Evolutionary conservation across 169 alveolate genomes (phyloP).

Genomic region (Cryptosporidium ryanae): DNA sequence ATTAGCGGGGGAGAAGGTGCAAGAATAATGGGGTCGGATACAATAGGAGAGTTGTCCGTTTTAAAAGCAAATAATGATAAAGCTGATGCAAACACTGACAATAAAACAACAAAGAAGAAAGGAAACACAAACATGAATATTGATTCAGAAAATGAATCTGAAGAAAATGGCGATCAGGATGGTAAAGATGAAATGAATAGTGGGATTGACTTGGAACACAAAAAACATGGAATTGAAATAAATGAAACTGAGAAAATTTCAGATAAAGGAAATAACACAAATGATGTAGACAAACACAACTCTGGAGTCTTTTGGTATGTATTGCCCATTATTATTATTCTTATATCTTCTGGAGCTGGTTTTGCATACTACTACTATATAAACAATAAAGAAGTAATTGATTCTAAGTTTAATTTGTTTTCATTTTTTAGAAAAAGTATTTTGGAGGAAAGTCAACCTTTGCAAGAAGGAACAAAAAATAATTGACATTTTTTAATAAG

Average conservation of each 20-base stretch:
- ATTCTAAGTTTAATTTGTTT: conserved; percentile 25
- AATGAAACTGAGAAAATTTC: neutral
- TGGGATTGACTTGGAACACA: neutral
- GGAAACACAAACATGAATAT: neutral
- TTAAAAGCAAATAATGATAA: conserved; percentile 8
- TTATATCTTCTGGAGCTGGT: conserved; percentile 30
- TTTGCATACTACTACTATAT: conserved; percentile 52
- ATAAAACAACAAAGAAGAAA: neutral
- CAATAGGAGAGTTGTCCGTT: conserved; percentile 56
- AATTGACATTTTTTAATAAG: no score
- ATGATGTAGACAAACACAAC: neutral
- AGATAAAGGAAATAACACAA: neutral
- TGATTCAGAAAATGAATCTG: neutral
- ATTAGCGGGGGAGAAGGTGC: conserved; percentile 69
- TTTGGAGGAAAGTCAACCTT: neutral
- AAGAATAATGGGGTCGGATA: conserved; percentile 73
- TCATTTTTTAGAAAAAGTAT: conserved; percentile 2
- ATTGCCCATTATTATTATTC: conserved; percentile 36
- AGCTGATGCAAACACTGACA: neutral
- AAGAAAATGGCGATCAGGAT: neutral
- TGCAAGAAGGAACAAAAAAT: neutral
- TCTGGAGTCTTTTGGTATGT: conserved; percentile 70
- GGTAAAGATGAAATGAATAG: neutral
- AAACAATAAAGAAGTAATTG: conserved; percentile 40
- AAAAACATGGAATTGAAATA: neutral